These are phyloP conservation scores for Helotiales sp. DNA, from an alignment of 2,329 filamentous ascomycete genomes.

Conservation along the genomic window DNA sequence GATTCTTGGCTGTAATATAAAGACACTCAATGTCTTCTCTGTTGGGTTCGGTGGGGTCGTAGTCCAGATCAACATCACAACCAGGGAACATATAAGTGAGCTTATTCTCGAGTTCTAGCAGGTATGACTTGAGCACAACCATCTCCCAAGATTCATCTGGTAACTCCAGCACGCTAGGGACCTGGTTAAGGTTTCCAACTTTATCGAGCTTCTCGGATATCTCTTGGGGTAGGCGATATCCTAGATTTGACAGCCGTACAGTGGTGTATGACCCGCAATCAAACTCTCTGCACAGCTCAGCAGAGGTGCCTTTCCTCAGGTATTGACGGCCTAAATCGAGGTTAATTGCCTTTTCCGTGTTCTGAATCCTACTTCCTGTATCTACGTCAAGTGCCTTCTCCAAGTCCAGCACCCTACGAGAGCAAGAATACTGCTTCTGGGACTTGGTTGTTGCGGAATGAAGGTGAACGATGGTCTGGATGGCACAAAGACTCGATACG, in stretches of 20 bases:
- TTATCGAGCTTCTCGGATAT: background rate
- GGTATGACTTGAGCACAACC: slow-evolving; percentile 6
- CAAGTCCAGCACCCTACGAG: no score
- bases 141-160: slow-evolving; percentile 7
- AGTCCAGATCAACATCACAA: slow-evolving; percentile 5
- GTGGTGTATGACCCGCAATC: slow-evolving; percentile 9
- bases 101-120: slow-evolving; percentile 1
- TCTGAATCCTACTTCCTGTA: no score
- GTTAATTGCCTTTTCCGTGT: background rate
- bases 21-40: slow-evolving; percentile 6
- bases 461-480: no score
- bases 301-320: no score
- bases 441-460: no score
- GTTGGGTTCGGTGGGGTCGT: slow-evolving; percentile 2
- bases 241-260: slow-evolving; percentile 7
- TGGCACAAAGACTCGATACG: no score
- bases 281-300: no score
- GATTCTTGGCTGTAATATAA: no score
- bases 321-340: background rate
- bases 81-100: slow-evolving; percentile 4
- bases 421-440: no score
- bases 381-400: no score
- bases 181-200: slow-evolving; percentile 2
- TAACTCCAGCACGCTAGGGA: slow-evolving; percentile 8
- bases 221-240: slow-evolving; percentile 5